Conservation (phyloP, 176 grass and related monocot species). For the Carex parvula region DNA sequence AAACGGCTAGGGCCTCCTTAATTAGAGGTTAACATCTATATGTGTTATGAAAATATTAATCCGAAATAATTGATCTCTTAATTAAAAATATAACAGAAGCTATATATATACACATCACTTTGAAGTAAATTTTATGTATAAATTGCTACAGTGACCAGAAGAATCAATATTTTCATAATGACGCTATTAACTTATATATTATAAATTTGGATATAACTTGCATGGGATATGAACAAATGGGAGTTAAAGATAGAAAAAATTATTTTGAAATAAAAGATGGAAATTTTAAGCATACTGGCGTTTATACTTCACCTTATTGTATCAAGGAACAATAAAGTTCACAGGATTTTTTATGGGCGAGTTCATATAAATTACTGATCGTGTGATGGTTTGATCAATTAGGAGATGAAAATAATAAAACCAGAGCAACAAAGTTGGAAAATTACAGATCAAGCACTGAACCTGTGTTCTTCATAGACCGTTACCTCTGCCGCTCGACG, state of each 20-base stretch:
- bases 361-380: background rate
- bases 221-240: no score
- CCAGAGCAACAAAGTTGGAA: background rate
- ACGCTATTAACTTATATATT: background rate
- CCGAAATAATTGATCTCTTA: background rate
- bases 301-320: background rate
- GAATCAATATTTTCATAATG: background rate
- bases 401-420: background rate
- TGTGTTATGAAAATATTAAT: background rate
- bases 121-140: background rate
- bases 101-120: background rate
- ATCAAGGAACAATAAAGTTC: background rate
- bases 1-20: background rate
- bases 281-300: background rate
- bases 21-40: background rate
- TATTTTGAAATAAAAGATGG: background rate
- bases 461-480: constrained; percentile 52
- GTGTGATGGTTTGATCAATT: background rate
- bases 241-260: no score
- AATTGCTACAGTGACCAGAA: background rate
- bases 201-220: background rate
- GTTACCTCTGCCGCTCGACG: background rate
- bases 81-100: background rate
- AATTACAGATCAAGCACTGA: background rate
- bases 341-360: background rate